phyloP scores from a whole-genome alignment of 768 basidiomycete species.

The Macrolepiota dolichaula region DNA sequence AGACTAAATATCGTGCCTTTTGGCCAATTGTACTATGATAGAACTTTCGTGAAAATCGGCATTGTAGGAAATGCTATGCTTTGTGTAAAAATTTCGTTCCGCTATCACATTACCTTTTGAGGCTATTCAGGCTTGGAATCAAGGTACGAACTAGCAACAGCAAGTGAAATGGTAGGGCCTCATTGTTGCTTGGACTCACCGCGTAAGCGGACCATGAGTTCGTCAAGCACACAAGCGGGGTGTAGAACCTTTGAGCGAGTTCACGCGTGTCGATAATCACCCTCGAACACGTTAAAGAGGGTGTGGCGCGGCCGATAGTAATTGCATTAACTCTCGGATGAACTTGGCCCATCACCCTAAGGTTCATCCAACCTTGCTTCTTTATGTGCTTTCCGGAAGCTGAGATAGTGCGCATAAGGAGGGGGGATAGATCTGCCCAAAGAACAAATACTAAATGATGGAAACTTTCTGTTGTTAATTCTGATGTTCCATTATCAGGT shows the following conservation, averaged over 20 bases:
- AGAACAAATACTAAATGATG: background rate
- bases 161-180: background rate
- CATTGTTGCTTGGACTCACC: background rate
- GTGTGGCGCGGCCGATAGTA: background rate
- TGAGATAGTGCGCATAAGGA: too few relatives aligned
- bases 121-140: background rate
- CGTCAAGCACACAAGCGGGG: background rate
- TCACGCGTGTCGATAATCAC: background rate
- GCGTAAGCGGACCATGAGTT: background rate
- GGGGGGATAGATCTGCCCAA: background rate
- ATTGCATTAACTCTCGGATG: background rate
- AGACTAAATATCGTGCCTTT: background rate
- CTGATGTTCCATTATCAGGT: background rate
- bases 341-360: background rate
- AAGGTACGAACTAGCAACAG: background rate
- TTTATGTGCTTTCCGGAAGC: too few relatives aligned
- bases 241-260: background rate
- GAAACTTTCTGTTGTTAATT: background rate
- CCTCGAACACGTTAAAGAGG: background rate
- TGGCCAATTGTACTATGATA: conserved; percentile 8
- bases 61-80: background rate
- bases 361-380: too few relatives aligned
- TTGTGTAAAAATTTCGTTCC: background rate
- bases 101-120: background rate
- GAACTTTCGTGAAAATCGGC: conserved; percentile 2